phyloP scores from a whole-genome alignment of 768 basidiomycete genomes.

The Lentinula sp. region DNA sequence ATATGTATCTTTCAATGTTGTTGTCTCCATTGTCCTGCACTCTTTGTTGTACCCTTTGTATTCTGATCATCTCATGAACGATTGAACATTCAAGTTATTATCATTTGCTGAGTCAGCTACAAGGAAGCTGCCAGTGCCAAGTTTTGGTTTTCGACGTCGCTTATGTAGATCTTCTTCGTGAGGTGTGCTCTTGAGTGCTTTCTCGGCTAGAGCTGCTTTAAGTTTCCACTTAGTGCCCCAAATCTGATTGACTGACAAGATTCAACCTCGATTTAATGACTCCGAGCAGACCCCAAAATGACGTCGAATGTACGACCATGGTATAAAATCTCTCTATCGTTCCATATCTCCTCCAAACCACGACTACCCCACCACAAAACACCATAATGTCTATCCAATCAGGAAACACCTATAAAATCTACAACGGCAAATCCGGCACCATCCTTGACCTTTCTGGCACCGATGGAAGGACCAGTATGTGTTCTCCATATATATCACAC shows the following conservation, averaged over 20 bases:
- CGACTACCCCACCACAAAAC: neutral
- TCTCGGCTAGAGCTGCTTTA: too few relatives aligned
- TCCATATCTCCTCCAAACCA: neutral
- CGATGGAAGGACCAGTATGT: constrained; percentile 32
- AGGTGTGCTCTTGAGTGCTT: neutral
- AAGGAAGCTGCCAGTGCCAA: too few relatives aligned
- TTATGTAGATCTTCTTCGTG: neutral
- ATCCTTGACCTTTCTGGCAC: constrained; percentile 44
- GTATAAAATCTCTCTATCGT: neutral
- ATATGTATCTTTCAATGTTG: neutral
- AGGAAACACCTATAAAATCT: constrained; percentile 23
- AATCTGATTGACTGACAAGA: neutral
- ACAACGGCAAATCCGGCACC: constrained; percentile 33
- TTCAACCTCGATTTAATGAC: neutral
- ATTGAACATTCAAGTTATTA: too few relatives aligned
- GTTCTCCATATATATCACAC: neutral
- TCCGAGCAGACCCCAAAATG: neutral
- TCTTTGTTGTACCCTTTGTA: neutral
- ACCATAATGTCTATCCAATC: neutral
- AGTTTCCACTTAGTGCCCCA: too few relatives aligned
- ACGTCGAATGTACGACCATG: neutral
- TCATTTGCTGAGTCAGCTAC: too few relatives aligned
- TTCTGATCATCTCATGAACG: neutral
- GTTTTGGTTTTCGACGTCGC: too few relatives aligned
- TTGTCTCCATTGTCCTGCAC: neutral